Evolutionary conservation across 108 stramenopile species (phyloP).

Genomic region (Aurantiochytrium sp.): DNA sequence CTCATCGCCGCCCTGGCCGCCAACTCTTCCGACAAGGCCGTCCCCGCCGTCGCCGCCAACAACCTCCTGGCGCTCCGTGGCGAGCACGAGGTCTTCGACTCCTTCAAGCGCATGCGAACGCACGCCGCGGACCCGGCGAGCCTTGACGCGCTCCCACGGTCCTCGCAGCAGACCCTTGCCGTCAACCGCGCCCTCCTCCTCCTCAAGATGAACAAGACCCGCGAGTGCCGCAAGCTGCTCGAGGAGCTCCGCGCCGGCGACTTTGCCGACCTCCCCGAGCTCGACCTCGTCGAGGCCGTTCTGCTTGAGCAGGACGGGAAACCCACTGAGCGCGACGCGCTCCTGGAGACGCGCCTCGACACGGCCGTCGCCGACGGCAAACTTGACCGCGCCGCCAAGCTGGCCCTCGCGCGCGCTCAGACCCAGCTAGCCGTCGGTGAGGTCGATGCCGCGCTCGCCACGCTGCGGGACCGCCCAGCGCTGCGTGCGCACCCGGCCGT

Average conservation of each 20-base stretch:
- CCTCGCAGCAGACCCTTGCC: background rate
- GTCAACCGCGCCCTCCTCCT: background rate
- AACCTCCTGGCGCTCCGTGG: constrained; percentile 17
- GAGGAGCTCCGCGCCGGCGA: background rate
- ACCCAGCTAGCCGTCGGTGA: background rate
- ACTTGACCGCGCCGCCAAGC: background rate
- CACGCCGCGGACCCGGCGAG: background rate
- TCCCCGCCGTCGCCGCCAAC: background rate
- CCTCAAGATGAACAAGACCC: background rate
- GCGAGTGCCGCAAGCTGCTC: background rate
- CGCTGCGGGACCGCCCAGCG: background rate
- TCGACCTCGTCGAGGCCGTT: background rate
- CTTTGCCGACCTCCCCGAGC: background rate
- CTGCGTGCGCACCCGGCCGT: background rate
- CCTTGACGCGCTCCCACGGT: background rate
- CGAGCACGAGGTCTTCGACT: constrained; percentile 28
- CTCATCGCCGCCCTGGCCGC: background rate
- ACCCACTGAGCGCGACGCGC: background rate
- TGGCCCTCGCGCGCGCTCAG: constrained; percentile 13
- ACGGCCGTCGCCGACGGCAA: background rate
- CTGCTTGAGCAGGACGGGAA: background rate
- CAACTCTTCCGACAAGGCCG: background rate
- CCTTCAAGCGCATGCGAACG: background rate
- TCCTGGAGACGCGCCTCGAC: background rate
- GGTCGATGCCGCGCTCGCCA: background rate